A percentile compares a stretch with the other conserved stretches of the same genome.
phyloP scores from a whole-genome alignment of 495 filamentous ascomycete species.

The Viridothelium virens region DNA sequence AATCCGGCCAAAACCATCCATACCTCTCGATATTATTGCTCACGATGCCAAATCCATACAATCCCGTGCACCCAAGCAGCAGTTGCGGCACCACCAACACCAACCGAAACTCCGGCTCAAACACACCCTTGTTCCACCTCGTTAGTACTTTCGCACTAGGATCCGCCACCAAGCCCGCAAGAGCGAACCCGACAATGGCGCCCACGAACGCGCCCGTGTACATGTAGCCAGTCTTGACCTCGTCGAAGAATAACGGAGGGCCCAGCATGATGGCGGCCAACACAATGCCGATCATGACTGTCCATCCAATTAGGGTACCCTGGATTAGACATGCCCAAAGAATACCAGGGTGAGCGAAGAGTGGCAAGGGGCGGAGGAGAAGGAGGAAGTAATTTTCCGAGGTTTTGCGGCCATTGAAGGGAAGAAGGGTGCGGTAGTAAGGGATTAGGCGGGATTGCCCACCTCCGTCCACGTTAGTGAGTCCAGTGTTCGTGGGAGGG shows the following conservation, averaged over 20 bases:
- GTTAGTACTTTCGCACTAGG: slow-evolving; percentile 64
- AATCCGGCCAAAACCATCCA: slow-evolving; percentile 62
- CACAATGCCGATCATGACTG: slow-evolving; percentile 85
- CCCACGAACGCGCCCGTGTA: slow-evolving; percentile 85
- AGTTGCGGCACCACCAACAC: slow-evolving; percentile 74
- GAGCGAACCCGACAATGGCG: slow-evolving; percentile 64
- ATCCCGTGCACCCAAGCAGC: slow-evolving; percentile 65
- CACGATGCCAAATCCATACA: slow-evolving; percentile 78
- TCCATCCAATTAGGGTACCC: slow-evolving; percentile 88
- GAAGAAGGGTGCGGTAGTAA: slow-evolving; percentile 39
- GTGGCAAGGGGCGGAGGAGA: slow-evolving; percentile 53
- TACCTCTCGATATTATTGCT: slow-evolving; percentile 51
- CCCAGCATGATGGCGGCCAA: slow-evolving; percentile 74
- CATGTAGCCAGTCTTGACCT: slow-evolving; percentile 78
- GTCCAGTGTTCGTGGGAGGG: slow-evolving; percentile 12
- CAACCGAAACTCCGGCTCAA: slow-evolving; percentile 87
- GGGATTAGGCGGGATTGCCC: background rate
- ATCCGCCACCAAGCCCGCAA: slow-evolving; percentile 69
- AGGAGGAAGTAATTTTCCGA: slow-evolving; percentile 54
- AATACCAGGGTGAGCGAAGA: slow-evolving; percentile 74
- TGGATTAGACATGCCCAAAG: slow-evolving; percentile 88
- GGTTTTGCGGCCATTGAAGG: slow-evolving; percentile 77
- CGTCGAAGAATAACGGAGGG: slow-evolving; percentile 71
- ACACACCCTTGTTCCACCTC: slow-evolving; percentile 65
- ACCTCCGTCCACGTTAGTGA: slow-evolving; percentile 15